Conservation (phyloP, 208 protist species). For the Jaenimonas drosophilae region DNA sequence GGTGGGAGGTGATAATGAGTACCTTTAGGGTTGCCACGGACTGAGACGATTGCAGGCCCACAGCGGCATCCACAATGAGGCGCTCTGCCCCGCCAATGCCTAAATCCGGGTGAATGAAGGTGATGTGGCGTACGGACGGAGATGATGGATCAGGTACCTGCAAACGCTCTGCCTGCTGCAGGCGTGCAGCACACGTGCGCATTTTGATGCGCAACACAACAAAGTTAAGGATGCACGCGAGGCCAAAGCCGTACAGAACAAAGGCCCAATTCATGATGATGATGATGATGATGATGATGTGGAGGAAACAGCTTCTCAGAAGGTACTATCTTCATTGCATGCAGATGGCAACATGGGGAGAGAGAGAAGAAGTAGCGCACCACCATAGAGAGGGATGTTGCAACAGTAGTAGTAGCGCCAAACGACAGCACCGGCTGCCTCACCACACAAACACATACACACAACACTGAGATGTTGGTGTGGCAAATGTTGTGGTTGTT, state of each 20-base stretch:
- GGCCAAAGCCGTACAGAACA: slow-evolving; percentile 30
- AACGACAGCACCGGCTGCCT: too few species aligned
- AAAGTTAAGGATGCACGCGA: slow-evolving; percentile 19
- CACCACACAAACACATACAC: too few species aligned
- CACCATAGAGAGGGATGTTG: too few species aligned
- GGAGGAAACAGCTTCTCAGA: too few species aligned
- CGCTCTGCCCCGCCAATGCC: slow-evolving; percentile 97
- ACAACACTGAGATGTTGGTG: too few species aligned
- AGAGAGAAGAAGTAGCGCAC: too few species aligned
- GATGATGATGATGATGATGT: background rate
- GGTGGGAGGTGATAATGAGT: slow-evolving; percentile 91
- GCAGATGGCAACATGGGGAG: too few species aligned
- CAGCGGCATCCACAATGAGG: slow-evolving; percentile 94
- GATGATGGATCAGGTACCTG: background rate
- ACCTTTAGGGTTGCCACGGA: slow-evolving; percentile 32
- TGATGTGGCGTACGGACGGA: slow-evolving; percentile 26
- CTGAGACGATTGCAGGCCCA: slow-evolving; percentile 79
- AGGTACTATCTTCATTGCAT: too few species aligned
- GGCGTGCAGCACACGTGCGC: background rate
- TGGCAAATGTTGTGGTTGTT: too few species aligned
- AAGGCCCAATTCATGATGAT: background rate
- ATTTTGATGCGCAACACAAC: slow-evolving; percentile 18
- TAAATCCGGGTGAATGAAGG: slow-evolving; percentile 95
- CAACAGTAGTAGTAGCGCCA: too few species aligned
- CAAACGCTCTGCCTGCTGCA: background rate